Evolutionary conservation across 371 early-diverging fungal genomes (phyloP).

Genomic region (Mycotypha africana): DNA sequence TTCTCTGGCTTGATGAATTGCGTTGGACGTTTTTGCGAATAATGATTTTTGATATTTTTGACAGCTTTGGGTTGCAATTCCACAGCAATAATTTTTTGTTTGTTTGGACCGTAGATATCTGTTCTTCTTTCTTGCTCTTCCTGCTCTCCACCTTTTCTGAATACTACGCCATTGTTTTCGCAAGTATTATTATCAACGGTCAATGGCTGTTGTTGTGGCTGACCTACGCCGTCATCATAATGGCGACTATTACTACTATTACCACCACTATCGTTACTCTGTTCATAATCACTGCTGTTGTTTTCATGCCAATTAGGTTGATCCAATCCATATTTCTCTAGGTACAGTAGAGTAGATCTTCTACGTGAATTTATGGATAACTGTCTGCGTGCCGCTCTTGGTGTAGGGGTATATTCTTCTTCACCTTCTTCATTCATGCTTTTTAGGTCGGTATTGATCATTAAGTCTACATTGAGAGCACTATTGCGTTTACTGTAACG

Average conservation of each 20-base stretch:
- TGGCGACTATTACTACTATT: too few species aligned
- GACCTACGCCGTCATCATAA: neutral
- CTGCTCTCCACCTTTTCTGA: too few species aligned
- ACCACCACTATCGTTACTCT: too few species aligned
- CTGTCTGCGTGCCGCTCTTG: slow-evolving; percentile 1
- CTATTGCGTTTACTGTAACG: too few species aligned
- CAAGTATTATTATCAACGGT: too few species aligned
- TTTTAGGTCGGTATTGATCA: too few species aligned
- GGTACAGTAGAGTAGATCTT: slow-evolving; percentile 20
- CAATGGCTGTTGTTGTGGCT: neutral
- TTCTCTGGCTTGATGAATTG: slow-evolving; percentile 32
- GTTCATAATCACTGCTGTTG: neutral
- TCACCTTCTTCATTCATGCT: too few species aligned
- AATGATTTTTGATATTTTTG: slow-evolving; percentile 19
- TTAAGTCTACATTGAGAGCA: too few species aligned
- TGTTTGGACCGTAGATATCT: slow-evolving; percentile 5
- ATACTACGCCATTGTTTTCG: slow-evolving; percentile 2
- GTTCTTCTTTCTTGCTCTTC: slow-evolving; percentile 1
- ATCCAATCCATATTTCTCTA: slow-evolving; percentile 26
- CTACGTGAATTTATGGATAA: slow-evolving; percentile 16
- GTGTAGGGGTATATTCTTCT: slow-evolving; percentile 8
- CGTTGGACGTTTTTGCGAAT: slow-evolving; percentile 26
- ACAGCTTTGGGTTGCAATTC: slow-evolving; percentile 27
- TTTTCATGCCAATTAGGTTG: slow-evolving; percentile 24
- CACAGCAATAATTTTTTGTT: slow-evolving; percentile 3